Percentiles rank a stretch among this genome's conserved stretches.
These are phyloP conservation scores for Talaromyces ruber DNA, from an alignment of 495 filamentous ascomycete species.

Conservation along the genomic window DNA sequence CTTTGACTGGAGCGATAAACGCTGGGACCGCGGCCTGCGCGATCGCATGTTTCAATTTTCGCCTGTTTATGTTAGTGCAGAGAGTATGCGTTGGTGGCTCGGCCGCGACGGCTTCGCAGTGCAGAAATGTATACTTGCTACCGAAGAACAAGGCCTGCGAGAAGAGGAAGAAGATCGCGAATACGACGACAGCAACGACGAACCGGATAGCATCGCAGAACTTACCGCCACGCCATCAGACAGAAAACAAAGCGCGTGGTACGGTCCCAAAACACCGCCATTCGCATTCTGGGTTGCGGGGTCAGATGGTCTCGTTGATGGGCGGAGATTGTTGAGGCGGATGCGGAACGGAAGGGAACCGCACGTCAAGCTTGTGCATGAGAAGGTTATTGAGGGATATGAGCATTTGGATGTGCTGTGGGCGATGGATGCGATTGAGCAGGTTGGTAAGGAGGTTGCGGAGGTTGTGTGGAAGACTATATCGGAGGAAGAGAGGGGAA, in stretches of 20 bases:
- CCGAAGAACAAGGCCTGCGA: constrained; percentile 53
- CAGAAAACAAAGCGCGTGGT: constrained; percentile 54
- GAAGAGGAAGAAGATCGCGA: constrained; percentile 54
- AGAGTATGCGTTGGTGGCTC: constrained; percentile 95
- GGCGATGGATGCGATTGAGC: constrained; percentile 83
- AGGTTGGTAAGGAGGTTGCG: constrained; percentile 73
- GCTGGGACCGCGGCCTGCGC: constrained; percentile 78
- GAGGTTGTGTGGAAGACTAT: constrained; percentile 77
- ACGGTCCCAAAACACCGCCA: constrained; percentile 67
- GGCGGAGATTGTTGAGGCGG: constrained; percentile 58
- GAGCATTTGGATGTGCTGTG: constrained; percentile 95
- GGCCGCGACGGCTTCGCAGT: constrained; percentile 84
- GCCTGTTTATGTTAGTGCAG: constrained; percentile 81
- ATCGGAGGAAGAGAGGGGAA: constrained; percentile 40
- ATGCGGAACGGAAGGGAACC: constrained; percentile 77
- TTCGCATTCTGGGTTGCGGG: constrained; percentile 88
- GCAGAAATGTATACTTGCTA: constrained; percentile 84
- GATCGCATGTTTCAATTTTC: constrained; percentile 86
- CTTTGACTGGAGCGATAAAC: constrained; percentile 78
- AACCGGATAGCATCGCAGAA: constrained; percentile 7
- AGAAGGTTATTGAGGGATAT: constrained; percentile 79
- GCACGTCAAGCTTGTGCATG: constrained; percentile 69
- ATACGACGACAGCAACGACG: constrained; percentile 11
- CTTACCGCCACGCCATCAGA: neutral
- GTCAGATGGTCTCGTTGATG: constrained; percentile 77